phyloP scores from a whole-genome alignment of 2,329 filamentous ascomycete genomes.

The Alternaria panax region DNA sequence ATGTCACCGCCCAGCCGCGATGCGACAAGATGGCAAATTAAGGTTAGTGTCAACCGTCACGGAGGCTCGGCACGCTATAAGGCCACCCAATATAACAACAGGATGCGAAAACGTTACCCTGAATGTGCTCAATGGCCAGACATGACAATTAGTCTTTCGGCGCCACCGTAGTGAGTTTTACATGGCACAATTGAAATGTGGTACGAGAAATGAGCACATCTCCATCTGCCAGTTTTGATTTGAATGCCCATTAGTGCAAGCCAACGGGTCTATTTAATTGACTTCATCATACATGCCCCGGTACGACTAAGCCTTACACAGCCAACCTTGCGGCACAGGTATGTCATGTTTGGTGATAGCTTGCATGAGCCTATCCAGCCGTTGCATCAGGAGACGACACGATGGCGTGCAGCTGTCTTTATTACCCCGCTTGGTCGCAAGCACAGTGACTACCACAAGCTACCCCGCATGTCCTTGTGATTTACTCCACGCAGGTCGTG shows the following conservation, averaged over 20 bases:
- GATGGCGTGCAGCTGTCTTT: conserved; percentile 4
- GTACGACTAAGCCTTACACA: background rate
- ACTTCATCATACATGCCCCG: background rate
- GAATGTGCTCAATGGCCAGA: background rate
- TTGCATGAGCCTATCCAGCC: conserved; percentile 3
- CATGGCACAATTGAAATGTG: background rate
- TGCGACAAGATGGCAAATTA: background rate
- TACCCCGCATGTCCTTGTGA: background rate
- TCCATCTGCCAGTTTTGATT: background rate
- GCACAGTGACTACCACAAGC: background rate
- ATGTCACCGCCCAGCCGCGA: background rate
- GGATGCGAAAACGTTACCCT: background rate
- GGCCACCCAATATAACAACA: background rate
- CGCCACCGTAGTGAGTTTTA: background rate
- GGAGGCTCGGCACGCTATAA: background rate
- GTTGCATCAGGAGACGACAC: background rate
- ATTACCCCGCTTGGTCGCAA: conserved; percentile 2
- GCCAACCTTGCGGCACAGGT: background rate
- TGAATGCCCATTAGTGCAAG: background rate
- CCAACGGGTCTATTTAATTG: background rate
- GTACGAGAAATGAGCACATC: background rate
- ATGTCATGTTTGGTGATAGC: background rate
- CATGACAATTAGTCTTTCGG: background rate
- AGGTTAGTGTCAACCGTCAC: background rate
- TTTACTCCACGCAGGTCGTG: background rate